Evolutionary conservation across 768 basidiomycete genomes (phyloP).

Genomic region (Termitomyces sp.): DNA sequence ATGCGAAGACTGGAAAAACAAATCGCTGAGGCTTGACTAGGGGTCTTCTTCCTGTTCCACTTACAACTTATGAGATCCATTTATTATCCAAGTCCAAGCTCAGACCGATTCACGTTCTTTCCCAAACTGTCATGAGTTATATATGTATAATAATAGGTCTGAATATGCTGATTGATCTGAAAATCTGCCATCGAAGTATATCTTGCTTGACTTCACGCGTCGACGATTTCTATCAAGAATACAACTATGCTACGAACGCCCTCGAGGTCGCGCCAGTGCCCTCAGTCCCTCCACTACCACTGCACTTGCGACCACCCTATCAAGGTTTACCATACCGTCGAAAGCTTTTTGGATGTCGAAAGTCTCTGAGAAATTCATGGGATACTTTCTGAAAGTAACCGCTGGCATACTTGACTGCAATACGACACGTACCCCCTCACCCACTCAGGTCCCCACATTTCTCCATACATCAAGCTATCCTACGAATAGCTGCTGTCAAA

Average conservation of each 20-base stretch:
- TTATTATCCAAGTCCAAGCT: not conserved
- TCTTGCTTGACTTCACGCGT: not conserved
- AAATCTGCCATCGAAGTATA: too few relatives aligned
- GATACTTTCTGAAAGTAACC: too few relatives aligned
- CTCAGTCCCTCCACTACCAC: not conserved
- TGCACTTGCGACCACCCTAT: too few relatives aligned
- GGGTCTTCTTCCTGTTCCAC: not conserved
- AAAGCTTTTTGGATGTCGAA: too few relatives aligned
- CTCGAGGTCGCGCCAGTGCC: not conserved
- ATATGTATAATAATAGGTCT: too few relatives aligned
- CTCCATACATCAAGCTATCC: conserved; percentile 20
- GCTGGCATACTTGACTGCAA: too few relatives aligned
- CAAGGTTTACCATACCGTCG: too few relatives aligned
- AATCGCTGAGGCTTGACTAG: not conserved
- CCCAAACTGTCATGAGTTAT: not conserved
- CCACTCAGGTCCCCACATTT: too few relatives aligned
- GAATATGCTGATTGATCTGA: too few relatives aligned
- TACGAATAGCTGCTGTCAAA: conserved; percentile 39
- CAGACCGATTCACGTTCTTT: not conserved
- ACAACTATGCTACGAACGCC: not conserved
- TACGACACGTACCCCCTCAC: too few relatives aligned
- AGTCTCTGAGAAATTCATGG: too few relatives aligned
- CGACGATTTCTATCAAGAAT: not conserved
- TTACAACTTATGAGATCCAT: too few relatives aligned
- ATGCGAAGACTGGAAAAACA: conserved; percentile 5